Evolutionary conservation across 352 stramenopile species (phyloP).

Genomic region (Phytophthora cactorum): DNA sequence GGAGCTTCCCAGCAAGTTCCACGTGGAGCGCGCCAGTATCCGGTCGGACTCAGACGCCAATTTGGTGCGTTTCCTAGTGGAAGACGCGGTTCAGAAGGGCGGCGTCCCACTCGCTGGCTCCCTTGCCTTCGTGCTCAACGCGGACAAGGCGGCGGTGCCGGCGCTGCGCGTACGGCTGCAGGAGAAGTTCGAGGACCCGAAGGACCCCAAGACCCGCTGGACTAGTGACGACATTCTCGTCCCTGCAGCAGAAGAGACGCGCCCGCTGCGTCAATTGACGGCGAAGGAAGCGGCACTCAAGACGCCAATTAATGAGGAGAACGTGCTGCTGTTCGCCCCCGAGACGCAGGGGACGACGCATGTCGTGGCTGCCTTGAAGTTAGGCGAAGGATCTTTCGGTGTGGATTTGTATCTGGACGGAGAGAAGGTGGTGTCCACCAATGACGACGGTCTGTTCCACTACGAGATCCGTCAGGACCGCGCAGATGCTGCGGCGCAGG

Average conservation of each 20-base stretch:
- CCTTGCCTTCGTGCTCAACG: conserved; percentile 61
- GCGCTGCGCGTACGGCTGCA: conserved; percentile 62
- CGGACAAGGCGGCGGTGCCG: conserved; percentile 39
- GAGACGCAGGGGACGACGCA: conserved; percentile 17
- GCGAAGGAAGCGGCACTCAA: conserved; percentile 43
- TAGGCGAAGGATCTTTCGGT: conserved; percentile 50
- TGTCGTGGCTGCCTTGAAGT: conserved; percentile 60
- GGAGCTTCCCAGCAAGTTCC: conserved; percentile 28
- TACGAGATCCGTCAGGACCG: conserved; percentile 85
- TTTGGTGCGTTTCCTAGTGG: conserved; percentile 54
- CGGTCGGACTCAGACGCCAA: conserved; percentile 29
- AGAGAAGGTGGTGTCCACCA: conserved; percentile 70
- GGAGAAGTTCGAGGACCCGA: conserved; percentile 58
- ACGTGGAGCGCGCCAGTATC: conserved; percentile 46
- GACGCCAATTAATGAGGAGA: conserved; percentile 18
- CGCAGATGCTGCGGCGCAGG: conserved; percentile 25
- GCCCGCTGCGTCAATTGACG: conserved; percentile 45
- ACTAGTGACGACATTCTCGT: conserved; percentile 57
- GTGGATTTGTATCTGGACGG: conserved; percentile 74
- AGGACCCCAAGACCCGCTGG: conserved; percentile 66
- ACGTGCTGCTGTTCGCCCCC: conserved; percentile 47
- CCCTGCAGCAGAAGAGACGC: conserved; percentile 36
- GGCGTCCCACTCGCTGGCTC: conserved; percentile 44
- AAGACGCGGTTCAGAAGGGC: conserved; percentile 30
- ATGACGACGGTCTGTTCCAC: conserved; percentile 73